Percentiles rank a stretch among this genome's conserved stretches.
phyloP scores from a whole-genome alignment of 2,329 filamentous ascomycete genomes.

The Colletotrichum tropicicola region DNA sequence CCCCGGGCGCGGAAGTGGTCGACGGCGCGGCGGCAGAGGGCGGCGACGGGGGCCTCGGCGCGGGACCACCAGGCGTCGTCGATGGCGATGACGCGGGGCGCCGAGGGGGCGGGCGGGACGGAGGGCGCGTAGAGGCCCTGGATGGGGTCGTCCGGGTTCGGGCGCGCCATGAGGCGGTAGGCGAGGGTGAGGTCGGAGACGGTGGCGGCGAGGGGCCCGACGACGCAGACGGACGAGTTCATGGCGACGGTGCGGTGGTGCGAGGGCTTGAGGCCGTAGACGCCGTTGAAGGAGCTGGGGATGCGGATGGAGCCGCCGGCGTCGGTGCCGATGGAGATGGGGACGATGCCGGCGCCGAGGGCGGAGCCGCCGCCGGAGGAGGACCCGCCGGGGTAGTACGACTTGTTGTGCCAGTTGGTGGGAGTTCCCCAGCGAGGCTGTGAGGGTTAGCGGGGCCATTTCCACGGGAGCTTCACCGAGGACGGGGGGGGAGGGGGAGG shows the following conservation, averaged over 20 bases:
- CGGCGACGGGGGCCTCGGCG: constrained; percentile 69
- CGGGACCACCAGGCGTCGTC: constrained; percentile 60
- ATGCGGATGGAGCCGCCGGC: constrained; percentile 79
- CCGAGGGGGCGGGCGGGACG: constrained; percentile 48
- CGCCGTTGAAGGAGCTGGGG: constrained; percentile 78
- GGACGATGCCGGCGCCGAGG: constrained; percentile 75
- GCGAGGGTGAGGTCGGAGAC: constrained; percentile 81
- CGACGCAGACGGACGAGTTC: constrained; percentile 66
- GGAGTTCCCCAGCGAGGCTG: constrained; percentile 75
- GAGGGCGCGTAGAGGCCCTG: constrained; percentile 72
- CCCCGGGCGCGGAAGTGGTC: constrained; percentile 62
- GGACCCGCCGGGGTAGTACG: constrained; percentile 84
- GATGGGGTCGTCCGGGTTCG: constrained; percentile 65
- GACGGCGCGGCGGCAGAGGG: constrained; percentile 69
- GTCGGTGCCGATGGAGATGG: constrained; percentile 79
- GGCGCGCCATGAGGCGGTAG: constrained; percentile 82
- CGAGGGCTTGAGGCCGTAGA: constrained; percentile 83
- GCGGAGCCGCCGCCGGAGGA: constrained; percentile 81
- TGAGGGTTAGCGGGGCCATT: too few species aligned
- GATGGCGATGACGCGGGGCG: constrained; percentile 75
- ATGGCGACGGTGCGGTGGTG: constrained; percentile 73
- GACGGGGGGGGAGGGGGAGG: too few species aligned
- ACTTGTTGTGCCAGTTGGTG: constrained; percentile 78
- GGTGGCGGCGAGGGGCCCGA: constrained; percentile 79
- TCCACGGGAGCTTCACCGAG: too few species aligned